Percentiles rank a stretch among this genome's conserved stretches.
phyloP scores from a whole-genome alignment of 805 yeast genomes.

The Pichia eremophila region DNA sequence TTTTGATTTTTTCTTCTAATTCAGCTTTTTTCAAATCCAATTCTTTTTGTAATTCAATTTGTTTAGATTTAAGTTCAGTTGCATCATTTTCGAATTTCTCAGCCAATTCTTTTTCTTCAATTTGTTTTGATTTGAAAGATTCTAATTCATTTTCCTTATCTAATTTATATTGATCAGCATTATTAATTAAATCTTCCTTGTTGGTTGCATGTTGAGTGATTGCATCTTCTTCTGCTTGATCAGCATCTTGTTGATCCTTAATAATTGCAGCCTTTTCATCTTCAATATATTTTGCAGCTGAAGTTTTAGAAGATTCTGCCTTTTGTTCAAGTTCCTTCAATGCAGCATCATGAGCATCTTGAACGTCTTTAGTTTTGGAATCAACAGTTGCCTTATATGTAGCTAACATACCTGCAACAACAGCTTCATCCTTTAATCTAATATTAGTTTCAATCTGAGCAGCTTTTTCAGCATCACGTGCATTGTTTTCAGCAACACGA shows the following conservation, averaged over 20 bases:
- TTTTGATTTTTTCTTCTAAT: slow-evolving; percentile 20
- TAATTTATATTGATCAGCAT: slow-evolving; percentile 36
- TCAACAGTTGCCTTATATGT: slow-evolving; percentile 30
- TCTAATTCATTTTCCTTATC: slow-evolving; percentile 21
- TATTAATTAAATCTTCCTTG: slow-evolving; percentile 33
- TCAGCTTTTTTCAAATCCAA: slow-evolving; percentile 35
- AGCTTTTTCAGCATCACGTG: slow-evolving; percentile 22
- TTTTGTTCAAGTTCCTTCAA: slow-evolving; percentile 18
- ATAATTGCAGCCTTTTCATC: slow-evolving; percentile 34
- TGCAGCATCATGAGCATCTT: slow-evolving; percentile 16
- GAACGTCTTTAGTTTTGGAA: slow-evolving; percentile 30
- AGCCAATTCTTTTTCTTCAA: slow-evolving; percentile 21
- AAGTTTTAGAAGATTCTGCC: slow-evolving; percentile 22
- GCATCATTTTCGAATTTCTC: slow-evolving; percentile 32
- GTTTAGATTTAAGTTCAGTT: slow-evolving; percentile 28
- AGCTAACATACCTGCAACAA: slow-evolving; percentile 29
- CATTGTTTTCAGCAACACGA: slow-evolving; percentile 33
- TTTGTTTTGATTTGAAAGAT: slow-evolving; percentile 24
- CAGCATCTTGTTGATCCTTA: slow-evolving; percentile 35
- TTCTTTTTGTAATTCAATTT: slow-evolving; percentile 29
- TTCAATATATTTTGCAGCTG: slow-evolving; percentile 31
- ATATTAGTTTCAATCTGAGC: slow-evolving; percentile 22
- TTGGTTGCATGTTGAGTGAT: slow-evolving; percentile 36
- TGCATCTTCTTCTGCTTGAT: slow-evolving; percentile 37
- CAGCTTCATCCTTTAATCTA: slow-evolving; percentile 22